phyloP scores from a whole-genome alignment of 192 early-diverging fungal genomes.

The Coemansia sp. region DNA sequence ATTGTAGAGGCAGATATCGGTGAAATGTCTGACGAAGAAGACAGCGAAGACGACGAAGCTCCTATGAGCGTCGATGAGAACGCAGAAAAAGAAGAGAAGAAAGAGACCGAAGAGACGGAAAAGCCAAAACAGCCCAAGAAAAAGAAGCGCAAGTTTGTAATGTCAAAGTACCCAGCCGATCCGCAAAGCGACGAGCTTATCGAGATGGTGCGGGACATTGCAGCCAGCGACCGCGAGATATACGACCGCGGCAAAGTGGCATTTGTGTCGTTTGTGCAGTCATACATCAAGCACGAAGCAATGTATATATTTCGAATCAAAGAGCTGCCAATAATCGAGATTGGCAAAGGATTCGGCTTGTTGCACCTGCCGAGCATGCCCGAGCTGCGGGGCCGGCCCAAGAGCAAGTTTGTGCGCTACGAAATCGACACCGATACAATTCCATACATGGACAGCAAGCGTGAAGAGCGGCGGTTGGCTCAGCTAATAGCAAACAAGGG shows the following conservation, averaged over 20 bases:
- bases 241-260: slow-evolving; percentile 77
- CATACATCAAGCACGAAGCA: slow-evolving; percentile 94
- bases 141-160: slow-evolving; percentile 30
- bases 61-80: slow-evolving; percentile 13
- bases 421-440: slow-evolving; percentile 46
- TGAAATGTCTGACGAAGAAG: slow-evolving; percentile 12
- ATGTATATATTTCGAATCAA: slow-evolving; percentile 87
- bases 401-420: slow-evolving; percentile 29
- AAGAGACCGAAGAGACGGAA: slow-evolving; percentile 4
- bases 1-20: slow-evolving; percentile 9
- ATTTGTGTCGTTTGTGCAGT: slow-evolving; percentile 88
- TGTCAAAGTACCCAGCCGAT: slow-evolving; percentile 50
- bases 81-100: slow-evolving; percentile 5
- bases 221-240: slow-evolving; percentile 72
- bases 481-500: slow-evolving; percentile 46
- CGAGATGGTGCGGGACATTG: slow-evolving; percentile 56
- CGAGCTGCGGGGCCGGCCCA: slow-evolving; percentile 63
- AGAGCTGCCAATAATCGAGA: slow-evolving; percentile 73
- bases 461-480: slow-evolving; percentile 52
- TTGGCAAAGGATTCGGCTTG: slow-evolving; percentile 81
- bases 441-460: slow-evolving; percentile 39
- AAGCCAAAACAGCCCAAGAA: slow-evolving; percentile 7
- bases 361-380: slow-evolving; percentile 92
- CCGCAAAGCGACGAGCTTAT: slow-evolving; percentile 56
- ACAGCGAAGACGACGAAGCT: background rate